A percentile compares a stretch with the other conserved stretches of the same genome.
These are phyloP conservation scores for Aegilops longissima DNA, from an alignment of 176 grass and related monocot species.

Conservation along the genomic window DNA sequence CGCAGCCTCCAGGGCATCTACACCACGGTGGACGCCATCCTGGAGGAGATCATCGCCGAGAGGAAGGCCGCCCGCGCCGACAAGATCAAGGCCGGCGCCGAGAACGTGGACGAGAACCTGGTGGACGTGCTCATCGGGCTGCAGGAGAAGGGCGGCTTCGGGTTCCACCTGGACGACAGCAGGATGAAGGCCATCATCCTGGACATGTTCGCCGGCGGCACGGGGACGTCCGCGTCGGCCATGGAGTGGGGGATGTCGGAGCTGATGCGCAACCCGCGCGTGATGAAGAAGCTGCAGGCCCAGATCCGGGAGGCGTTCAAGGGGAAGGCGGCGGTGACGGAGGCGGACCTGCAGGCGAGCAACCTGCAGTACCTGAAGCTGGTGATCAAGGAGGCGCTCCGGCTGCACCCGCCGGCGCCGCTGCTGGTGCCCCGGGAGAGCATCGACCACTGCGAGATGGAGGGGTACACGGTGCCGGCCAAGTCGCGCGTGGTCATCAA, in stretches of 20 bases:
- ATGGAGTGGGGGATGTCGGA: constrained; percentile 82
- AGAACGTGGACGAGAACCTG: constrained; percentile 45
- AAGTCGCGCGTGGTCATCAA: constrained; percentile 40
- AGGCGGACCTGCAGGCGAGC: constrained; percentile 32
- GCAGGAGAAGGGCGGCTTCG: constrained; percentile 43
- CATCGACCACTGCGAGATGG: constrained; percentile 38
- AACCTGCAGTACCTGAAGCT: constrained; percentile 61
- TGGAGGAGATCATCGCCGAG: constrained; percentile 43
- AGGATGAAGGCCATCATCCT: constrained; percentile 60
- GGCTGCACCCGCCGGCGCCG: constrained; percentile 62
- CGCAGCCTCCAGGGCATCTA: constrained; percentile 32
- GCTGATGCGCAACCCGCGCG: constrained; percentile 50
- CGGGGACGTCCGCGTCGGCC: constrained; percentile 37
- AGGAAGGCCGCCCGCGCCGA: constrained; percentile 11
- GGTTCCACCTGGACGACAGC: constrained; percentile 37
- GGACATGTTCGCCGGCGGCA: constrained; percentile 58
- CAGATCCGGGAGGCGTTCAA: constrained; percentile 42
- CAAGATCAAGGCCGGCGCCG: constrained; percentile 7
- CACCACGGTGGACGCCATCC: constrained; percentile 35
- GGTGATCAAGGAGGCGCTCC: constrained; percentile 64
- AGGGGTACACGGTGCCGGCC: constrained; percentile 49
- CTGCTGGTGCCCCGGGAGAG: constrained; percentile 52
- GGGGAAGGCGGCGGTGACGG: constrained; percentile 20
- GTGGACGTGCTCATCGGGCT: constrained; percentile 51
- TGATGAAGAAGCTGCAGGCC: constrained; percentile 56